These are phyloP conservation scores for Truncatella angustata DNA, from an alignment of 2,329 filamentous ascomycete genomes.

Conservation along the genomic window DNA sequence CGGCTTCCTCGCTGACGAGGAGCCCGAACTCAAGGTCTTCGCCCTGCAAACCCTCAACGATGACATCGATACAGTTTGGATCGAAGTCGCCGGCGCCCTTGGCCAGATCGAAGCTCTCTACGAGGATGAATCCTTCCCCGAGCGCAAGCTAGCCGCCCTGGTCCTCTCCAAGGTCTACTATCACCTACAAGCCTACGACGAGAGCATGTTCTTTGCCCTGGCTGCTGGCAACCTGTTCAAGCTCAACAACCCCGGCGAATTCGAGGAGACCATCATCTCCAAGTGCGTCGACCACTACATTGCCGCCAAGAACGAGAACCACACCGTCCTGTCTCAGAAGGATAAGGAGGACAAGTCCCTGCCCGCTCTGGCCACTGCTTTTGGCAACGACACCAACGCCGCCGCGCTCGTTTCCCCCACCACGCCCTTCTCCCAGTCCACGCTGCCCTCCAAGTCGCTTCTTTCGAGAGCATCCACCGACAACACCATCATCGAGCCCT, in stretches of 20 bases:
- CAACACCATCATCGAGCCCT: constrained; percentile 60
- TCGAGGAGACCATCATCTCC: constrained; percentile 97
- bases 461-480: constrained; percentile 77
- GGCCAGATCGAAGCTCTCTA: constrained; percentile 96
- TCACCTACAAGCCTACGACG: constrained; percentile 96
- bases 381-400: constrained; percentile 68
- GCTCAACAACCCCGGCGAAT: constrained; percentile 86
- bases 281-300: constrained; percentile 99
- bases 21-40: constrained; percentile 90
- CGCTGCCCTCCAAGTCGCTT: constrained; percentile 88
- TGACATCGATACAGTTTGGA: constrained; percentile 96
- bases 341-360: constrained; percentile 42
- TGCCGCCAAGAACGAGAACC: constrained; percentile 60
- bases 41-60: constrained; percentile 93
- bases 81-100: constrained; percentile 88
- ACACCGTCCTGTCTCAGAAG: constrained; percentile 39
- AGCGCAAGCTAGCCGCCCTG: constrained; percentile 89
- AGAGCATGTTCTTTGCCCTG: constrained; percentile 97
- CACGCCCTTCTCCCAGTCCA: constrained; percentile 92
- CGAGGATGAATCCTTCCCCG: constrained; percentile 91
- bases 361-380: constrained; percentile 77
- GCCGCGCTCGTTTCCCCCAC: constrained; percentile 79
- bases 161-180: constrained; percentile 98
- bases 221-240: constrained; percentile 94
- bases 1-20: constrained; percentile 92